Base-by-base conservation (phyloP, 805 yeast species). In the Starmerella vaccinii region DNA sequence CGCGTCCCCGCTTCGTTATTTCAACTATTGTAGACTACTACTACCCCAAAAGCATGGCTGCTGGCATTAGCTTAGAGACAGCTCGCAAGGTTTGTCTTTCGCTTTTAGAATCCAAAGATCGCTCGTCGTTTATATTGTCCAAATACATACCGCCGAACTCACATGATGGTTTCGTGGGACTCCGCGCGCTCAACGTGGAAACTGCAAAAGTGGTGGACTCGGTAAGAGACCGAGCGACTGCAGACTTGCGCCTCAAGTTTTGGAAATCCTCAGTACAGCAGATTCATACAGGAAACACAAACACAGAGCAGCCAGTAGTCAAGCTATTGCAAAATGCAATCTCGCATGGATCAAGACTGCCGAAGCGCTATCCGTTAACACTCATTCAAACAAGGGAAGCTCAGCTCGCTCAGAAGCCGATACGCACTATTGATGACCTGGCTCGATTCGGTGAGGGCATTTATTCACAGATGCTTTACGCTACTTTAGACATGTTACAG, bases 391-490 rank as follows among this genome's bases (percentile, higher is more conserved):
- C 85, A 4, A 72, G 83, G 47, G 72, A 74, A 47, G 71, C 74
- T 47, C 80, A 79, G 59, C 63, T 79, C 23, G 68, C 71, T 24
- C 71, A 71, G 39, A 71, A 70, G 8, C 68, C 72, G 27, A 74
- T 81, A 46, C 66, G 71, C 10, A 68, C 70, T 7, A 60, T 75
- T 2, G 80, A 81, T 39, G 77, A 76, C 38, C 71, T 86, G 54
- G 82, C 88, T 46, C 75, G 85, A 1, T 81, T 75, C 59, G 95
- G 95, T 1, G 95, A 86, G 65, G 92, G 90, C 0, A 76, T 82
- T 0, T 74, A 74, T 58, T 82, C 94, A 1, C 92, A 84, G 63
- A 67, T 83, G 59, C 80, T 80, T 59, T 85, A 86, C 58, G 61
- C 61, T 1, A 49, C 53, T 7, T 46, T 58, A 3, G 63, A 59